Conservation (phyloP, 2,329 filamentous ascomycete species). For the Blastomyces emzantsi region DNA sequence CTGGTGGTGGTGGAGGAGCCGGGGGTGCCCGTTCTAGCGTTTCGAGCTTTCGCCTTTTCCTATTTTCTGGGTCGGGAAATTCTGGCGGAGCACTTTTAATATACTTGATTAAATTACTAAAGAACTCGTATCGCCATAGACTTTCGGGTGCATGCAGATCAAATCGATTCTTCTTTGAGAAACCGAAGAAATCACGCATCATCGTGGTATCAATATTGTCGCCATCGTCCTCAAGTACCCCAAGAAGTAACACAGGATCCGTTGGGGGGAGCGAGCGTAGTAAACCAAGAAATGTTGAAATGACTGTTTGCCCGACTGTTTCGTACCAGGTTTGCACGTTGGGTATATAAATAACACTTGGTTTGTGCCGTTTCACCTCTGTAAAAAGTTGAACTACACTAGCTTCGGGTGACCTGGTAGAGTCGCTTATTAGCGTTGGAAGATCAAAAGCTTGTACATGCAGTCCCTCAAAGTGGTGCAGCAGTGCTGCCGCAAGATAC, state of each 20-base stretch:
- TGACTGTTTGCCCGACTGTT: conserved; percentile 53
- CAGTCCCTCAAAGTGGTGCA: conserved; percentile 86
- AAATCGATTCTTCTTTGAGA: conserved; percentile 68
- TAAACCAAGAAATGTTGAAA: conserved; percentile 76
- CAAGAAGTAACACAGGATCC: conserved; percentile 79
- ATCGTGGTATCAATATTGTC: conserved; percentile 51
- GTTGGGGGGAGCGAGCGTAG: conserved; percentile 76
- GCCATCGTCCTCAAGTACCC: conserved; percentile 65
- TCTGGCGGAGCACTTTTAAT: conserved; percentile 71
- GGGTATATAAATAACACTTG: conserved; percentile 90
- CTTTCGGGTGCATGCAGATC: conserved; percentile 58
- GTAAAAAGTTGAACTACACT: conserved; percentile 84
- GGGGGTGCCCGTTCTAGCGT: conserved; percentile 65
- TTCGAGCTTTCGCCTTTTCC: conserved; percentile 78
- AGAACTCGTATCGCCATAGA: conserved; percentile 64
- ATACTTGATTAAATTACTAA: conserved; percentile 62
- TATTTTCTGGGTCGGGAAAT: conserved; percentile 76
- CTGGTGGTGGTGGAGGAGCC: conserved; percentile 53
- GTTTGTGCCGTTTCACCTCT: conserved; percentile 88
- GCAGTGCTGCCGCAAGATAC: conserved; percentile 73
- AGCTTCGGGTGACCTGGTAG: conserved; percentile 70
- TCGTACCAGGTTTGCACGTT: conserved; percentile 82
- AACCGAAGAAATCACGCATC: conserved; percentile 73
- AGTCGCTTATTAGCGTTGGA: conserved; percentile 74
- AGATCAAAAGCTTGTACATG: conserved; percentile 95